phyloP scores from a whole-genome alignment of 768 basidiomycete species.

The Leccinum barrowsii region DNA sequence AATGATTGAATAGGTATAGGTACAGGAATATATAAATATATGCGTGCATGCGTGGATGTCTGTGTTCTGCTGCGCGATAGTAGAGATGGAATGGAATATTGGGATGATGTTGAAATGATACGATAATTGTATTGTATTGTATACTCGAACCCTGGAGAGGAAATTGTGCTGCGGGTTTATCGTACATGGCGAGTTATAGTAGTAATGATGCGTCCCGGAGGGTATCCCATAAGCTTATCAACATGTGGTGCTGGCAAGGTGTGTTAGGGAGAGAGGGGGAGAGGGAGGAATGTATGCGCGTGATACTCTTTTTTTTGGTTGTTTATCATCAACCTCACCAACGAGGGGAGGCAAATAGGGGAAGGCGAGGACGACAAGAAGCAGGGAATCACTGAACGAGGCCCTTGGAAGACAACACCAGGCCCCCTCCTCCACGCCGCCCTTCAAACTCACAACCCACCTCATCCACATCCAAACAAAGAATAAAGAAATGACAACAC shows the following conservation, averaged over 20 bases:
- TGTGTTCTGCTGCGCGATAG: neutral
- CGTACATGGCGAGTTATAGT: neutral
- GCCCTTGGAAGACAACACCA: neutral
- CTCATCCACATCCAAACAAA: neutral
- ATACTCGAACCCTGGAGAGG: neutral
- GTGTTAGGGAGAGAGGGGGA: neutral
- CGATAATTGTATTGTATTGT: neutral
- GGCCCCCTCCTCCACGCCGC: neutral
- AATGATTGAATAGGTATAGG: neutral
- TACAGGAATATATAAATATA: neutral
- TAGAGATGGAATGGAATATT: neutral
- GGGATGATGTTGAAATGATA: neutral
- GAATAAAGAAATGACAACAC: neutral
- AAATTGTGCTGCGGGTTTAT: neutral
- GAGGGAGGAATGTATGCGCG: neutral
- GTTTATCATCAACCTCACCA: slow-evolving; percentile 2
- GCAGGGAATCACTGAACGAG: neutral
- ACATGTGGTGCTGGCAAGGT: slow-evolving; percentile 7
- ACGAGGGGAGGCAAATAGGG: neutral
- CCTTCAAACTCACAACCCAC: neutral
- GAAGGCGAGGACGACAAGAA: neutral
- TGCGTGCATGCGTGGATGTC: neutral
- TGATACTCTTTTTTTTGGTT: neutral
- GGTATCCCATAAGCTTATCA: slow-evolving; percentile 21
- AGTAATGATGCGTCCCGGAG: neutral